A percentile compares a stretch with the other conserved stretches of the same genome.
These are phyloP conservation scores for Botrytis paeoniae DNA, from an alignment of 2,329 filamentous ascomycete genomes.

Conservation along the genomic window DNA sequence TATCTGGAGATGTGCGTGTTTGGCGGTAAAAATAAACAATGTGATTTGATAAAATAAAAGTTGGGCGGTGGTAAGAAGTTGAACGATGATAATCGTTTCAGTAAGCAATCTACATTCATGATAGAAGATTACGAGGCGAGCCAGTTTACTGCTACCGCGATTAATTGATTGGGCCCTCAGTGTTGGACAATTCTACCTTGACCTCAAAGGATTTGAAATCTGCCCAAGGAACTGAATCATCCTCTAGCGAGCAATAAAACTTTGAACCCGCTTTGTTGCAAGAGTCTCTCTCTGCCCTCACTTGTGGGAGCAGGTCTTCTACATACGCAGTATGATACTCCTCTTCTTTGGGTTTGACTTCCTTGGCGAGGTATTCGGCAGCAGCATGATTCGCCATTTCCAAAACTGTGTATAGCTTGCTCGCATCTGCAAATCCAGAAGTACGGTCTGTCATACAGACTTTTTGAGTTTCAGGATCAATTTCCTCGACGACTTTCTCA, in stretches of 20 bases:
- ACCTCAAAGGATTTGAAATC: background rate
- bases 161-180: background rate
- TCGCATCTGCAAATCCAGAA: background rate
- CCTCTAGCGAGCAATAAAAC: background rate
- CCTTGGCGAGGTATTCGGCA: slow-evolving; percentile 16
- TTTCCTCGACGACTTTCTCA: background rate
- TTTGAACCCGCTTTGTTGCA: background rate
- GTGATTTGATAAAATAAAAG: background rate
- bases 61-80: background rate
- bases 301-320: background rate
- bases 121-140: background rate
- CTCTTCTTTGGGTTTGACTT: slow-evolving; percentile 21
- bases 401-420: slow-evolving; percentile 14
- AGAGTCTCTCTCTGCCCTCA: background rate
- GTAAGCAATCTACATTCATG: background rate
- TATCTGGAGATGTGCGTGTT: background rate
- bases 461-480: background rate
- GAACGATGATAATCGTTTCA: background rate
- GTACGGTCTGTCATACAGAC: background rate
- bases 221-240: background rate
- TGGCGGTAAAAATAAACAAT: background rate
- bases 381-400: slow-evolving; percentile 29
- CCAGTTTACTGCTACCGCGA: background rate
- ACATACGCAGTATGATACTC: background rate
- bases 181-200: rapidly evolving